Base-by-base conservation (phyloP, 345 rosid genomes). In the Syzygium oleosum region DNA sequence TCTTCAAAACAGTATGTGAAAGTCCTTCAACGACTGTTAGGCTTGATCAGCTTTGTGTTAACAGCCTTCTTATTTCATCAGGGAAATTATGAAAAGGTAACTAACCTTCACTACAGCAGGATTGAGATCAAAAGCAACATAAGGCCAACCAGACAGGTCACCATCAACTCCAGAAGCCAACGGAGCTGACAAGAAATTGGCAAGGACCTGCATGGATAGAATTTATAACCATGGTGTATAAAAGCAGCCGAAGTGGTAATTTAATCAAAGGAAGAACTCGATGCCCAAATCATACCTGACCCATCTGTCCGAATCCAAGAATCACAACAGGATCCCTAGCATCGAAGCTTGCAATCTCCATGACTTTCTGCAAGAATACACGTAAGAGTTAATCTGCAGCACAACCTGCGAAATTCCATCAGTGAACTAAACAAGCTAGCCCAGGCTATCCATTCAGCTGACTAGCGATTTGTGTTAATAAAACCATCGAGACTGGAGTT, bases 231-330 rank as follows among this genome's bases (percentile, higher is more conserved):
- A 52, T 56, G 31, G 52, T 34, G 46, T 29, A 13, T 25, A 46
- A 84, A 52, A 84, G 46, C 84, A 85, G 58, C 58, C 87, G 52
- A 73, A 73, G 49, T 2, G 4, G 49, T 38, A 38, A 73, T 73
- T 73, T 27, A 73, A 38, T 73, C 27, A 73, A 8, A 73, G 83
- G 59, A 84, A 84, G 86, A 56, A 84, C 56, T 29, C 29, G 23
- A 53, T 84, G 56, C 56, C 56, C 53, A 31, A 38, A 52, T 34
- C 52, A 65, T 90, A 97, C 98, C 98, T 97, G 99, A 87, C 99
- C 98, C 98, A 96, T 96, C 93, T 96, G 99, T 86, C 96, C 97
- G 88, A 97, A 97, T 91, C 99, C 99, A 87, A 97, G 85, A 88
- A 97, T 94, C 84, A 97, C 98, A 90, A 97, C 91, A 84, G 99